Evolutionary conservation across 257 asterid genomes (phyloP).

Genomic region (Plantago major): DNA sequence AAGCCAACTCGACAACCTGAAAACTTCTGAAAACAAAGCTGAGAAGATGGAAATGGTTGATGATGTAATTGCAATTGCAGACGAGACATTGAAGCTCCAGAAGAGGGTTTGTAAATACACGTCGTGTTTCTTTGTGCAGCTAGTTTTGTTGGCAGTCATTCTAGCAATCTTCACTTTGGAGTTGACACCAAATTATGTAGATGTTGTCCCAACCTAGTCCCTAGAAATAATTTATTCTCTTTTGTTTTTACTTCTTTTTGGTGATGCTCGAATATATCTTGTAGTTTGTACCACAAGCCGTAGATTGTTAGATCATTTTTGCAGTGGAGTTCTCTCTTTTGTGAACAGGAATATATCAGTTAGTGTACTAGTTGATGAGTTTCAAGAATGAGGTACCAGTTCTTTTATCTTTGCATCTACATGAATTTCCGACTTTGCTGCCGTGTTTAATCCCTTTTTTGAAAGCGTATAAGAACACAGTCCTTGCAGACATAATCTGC

Average conservation of each 20-base stretch:
- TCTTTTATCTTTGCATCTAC: background rate
- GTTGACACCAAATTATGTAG: conserved; percentile 32
- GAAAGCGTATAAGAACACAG: too few species aligned
- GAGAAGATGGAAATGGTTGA: conserved; percentile 39
- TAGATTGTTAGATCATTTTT: conserved; percentile 30
- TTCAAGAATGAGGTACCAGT: background rate
- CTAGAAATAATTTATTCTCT: conserved; percentile 7
- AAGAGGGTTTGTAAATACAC: conserved; percentile 45
- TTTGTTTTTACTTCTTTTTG: background rate
- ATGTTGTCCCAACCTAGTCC: conserved; percentile 67
- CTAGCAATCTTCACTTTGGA: conserved; percentile 30
- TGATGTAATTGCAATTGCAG: conserved; percentile 35
- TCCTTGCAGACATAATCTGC: too few species aligned
- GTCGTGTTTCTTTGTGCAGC: conserved; percentile 46
- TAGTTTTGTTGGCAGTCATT: conserved; percentile 36
- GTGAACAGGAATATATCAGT: conserved; percentile 4
- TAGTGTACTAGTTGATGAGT: background rate
- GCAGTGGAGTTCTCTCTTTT: conserved; percentile 15
- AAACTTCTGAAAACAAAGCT: conserved; percentile 47
- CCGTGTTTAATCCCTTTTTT: too few species aligned
- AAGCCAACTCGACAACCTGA: conserved; percentile 35
- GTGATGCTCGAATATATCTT: conserved; percentile 17
- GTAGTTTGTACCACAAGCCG: conserved; percentile 15
- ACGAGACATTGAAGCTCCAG: conserved; percentile 42
- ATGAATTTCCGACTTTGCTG: background rate